A percentile compares a stretch with the other conserved stretches of the same genome.
These are phyloP conservation scores for Phymatotrichopsis omnivora DNA, from an alignment of 2,329 filamentous ascomycete species.

Conservation along the genomic window DNA sequence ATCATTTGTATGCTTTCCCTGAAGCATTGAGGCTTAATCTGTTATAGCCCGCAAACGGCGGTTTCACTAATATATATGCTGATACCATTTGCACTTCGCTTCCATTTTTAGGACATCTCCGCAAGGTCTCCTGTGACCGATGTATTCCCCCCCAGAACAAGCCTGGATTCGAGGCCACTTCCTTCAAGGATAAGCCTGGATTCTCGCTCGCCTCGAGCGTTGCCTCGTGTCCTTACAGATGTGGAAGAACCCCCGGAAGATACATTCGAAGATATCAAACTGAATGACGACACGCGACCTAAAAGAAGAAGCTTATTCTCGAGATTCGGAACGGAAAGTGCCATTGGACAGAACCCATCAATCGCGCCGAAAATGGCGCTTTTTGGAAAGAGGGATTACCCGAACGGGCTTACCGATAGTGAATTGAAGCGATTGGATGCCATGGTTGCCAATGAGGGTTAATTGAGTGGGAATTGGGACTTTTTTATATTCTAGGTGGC, in stretches of 20 bases:
- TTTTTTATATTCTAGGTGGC: too few species aligned
- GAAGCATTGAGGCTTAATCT: too few species aligned
- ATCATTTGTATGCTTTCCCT: constrained; percentile 65
- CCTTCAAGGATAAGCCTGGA: constrained; percentile 41
- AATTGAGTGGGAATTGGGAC: not conserved
- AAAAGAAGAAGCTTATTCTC: constrained; percentile 76
- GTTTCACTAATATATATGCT: too few species aligned
- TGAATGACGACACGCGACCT: constrained; percentile 55
- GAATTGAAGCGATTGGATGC: constrained; percentile 22
- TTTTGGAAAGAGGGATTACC: constrained; percentile 20
- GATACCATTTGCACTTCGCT: too few species aligned
- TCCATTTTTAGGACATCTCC: constrained; percentile 64
- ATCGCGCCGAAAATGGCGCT: constrained; percentile 4
- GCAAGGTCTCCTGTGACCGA: constrained; percentile 63
- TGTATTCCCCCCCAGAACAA: constrained; percentile 24
- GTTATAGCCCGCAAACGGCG: too few species aligned
- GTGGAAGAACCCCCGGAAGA: constrained; percentile 57
- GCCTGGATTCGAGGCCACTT: constrained; percentile 20
- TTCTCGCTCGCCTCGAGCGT: constrained; percentile 45
- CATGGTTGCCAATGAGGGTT: not conserved
- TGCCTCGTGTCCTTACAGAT: constrained; percentile 50
- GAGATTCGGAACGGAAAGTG: constrained; percentile 49
- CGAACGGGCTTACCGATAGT: constrained; percentile 21
- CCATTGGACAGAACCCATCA: too few species aligned
- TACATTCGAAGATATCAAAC: constrained; percentile 78